Evolutionary conservation across 306 rosid species (phyloP).

Genomic region (Phaseolus lunatus): DNA sequence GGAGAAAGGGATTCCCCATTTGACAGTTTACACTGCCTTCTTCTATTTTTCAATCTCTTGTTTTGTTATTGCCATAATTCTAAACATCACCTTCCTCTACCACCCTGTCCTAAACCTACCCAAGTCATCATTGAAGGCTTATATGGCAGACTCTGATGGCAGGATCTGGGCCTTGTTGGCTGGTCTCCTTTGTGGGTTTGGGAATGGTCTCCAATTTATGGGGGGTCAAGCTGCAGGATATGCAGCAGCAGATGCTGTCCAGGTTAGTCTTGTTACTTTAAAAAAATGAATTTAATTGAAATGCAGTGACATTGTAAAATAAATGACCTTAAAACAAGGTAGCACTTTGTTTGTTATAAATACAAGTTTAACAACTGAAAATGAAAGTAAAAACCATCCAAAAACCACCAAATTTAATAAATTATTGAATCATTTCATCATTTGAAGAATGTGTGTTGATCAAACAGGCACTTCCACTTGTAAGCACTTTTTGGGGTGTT

Average conservation of each 20-base stretch:
- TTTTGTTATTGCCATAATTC: slow-evolving; percentile 68
- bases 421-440: slow-evolving; percentile 11
- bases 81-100: slow-evolving; percentile 81
- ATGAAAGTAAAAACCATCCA: not conserved
- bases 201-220: slow-evolving; percentile 96
- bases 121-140: slow-evolving; percentile 76
- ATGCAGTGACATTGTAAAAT: not conserved
- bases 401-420: not conserved
- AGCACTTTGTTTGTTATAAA: not conserved
- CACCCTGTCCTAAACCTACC: slow-evolving; percentile 75
- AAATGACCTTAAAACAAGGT: not conserved
- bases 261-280: slow-evolving; percentile 60
- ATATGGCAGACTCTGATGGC: slow-evolving; percentile 82
- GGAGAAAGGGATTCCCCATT: slow-evolving; percentile 75
- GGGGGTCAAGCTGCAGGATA: slow-evolving; percentile 99
- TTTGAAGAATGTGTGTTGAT: slow-evolving; percentile 34
- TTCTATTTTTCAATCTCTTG: slow-evolving; percentile 87
- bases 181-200: slow-evolving; percentile 88
- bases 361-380: not conserved
- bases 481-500: slow-evolving; percentile 93
- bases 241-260: slow-evolving; percentile 98
- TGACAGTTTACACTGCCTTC: slow-evolving; percentile 83
- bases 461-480: slow-evolving; percentile 92
- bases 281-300: not conserved
- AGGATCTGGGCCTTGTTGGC: slow-evolving; percentile 95